Evolutionary conservation across 1,284 basidiomycete genomes (phyloP).

Genomic region (Cryptococcus sp.): DNA sequence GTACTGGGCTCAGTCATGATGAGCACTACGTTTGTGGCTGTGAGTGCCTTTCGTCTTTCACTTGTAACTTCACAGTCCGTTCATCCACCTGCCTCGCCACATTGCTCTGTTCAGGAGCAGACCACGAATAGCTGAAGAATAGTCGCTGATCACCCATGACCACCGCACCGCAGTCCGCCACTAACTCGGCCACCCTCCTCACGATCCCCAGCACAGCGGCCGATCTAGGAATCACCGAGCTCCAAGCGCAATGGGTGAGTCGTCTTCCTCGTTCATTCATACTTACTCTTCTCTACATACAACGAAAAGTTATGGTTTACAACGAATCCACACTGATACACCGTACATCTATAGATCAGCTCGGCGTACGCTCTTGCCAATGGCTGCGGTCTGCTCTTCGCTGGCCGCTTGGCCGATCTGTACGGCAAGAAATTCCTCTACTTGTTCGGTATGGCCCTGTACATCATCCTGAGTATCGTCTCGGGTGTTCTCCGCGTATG

Average conservation of each 20-base stretch:
- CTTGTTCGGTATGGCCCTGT: slow-evolving; percentile 32
- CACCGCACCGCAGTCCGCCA: slow-evolving; percentile 14
- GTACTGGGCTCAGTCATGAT: slow-evolving; percentile 27
- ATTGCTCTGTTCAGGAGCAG: no score
- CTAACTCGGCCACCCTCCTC: slow-evolving; percentile 10
- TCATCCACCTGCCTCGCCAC: no score
- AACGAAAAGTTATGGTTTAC: no score
- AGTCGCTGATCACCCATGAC: background rate
- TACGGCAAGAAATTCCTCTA: slow-evolving; percentile 48
- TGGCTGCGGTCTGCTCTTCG: slow-evolving; percentile 50
- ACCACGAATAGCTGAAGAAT: no score
- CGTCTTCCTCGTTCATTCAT: background rate
- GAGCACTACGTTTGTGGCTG: slow-evolving; percentile 27
- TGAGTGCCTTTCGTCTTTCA: slow-evolving; percentile 14
- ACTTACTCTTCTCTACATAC: no score
- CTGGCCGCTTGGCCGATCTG: slow-evolving; percentile 51
- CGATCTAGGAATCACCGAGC: slow-evolving; percentile 35
- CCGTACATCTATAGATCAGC: slow-evolving; percentile 11
- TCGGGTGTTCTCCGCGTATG: slow-evolving; percentile 21
- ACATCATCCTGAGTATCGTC: slow-evolving; percentile 20
- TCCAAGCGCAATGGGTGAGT: slow-evolving; percentile 48
- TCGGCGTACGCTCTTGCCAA: slow-evolving; percentile 51
- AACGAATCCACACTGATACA: no score
- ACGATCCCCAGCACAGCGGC: slow-evolving; percentile 49
- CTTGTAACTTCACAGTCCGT: no score